phyloP scores from a whole-genome alignment of 768 basidiomycete genomes.

The Lactarius akahatsu region DNA sequence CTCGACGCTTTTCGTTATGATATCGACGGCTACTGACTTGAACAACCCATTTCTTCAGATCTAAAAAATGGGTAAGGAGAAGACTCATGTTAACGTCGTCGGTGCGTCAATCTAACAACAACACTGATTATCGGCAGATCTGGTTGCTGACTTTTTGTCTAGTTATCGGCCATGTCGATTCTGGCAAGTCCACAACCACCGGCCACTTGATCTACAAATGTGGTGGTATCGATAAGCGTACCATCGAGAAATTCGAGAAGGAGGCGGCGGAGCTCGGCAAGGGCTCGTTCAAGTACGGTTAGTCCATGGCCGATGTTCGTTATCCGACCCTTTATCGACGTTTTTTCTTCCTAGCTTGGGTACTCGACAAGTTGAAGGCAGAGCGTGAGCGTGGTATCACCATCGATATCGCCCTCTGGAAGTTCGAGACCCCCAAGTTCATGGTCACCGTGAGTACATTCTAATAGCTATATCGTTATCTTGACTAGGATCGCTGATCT shows the following conservation, averaged over 20 bases:
- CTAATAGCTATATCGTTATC: constrained; percentile 6
- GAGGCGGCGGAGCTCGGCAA: constrained; percentile 99
- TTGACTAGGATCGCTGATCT: constrained; percentile 22
- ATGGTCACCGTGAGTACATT: constrained; percentile 74
- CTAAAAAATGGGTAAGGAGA: constrained; percentile 93
- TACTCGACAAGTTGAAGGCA: constrained; percentile 99
- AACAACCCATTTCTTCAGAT: constrained; percentile 39
- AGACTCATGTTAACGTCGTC: constrained; percentile 96
- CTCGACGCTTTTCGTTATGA: neutral
- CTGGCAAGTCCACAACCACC: constrained; percentile 99
- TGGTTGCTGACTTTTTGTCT: constrained; percentile 35
- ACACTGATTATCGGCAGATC: constrained; percentile 28
- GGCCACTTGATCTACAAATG: constrained; percentile 99
- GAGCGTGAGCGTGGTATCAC: constrained; percentile 99
- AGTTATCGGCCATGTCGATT: constrained; percentile 99
- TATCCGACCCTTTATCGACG: constrained; percentile 27
- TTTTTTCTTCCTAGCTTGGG: constrained; percentile 73
- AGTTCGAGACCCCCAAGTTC: constrained; percentile 99
- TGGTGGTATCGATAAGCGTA: constrained; percentile 99
- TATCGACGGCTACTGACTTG: constrained; percentile 20
- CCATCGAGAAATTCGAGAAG: constrained; percentile 99
- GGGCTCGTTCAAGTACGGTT: constrained; percentile 97
- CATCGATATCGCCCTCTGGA: constrained; percentile 99
- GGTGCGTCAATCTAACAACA: constrained; percentile 52
- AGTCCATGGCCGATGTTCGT: constrained; percentile 35